Evolutionary conservation across 306 rosid species (phyloP).

Genomic region (Carpinus viminea): DNA sequence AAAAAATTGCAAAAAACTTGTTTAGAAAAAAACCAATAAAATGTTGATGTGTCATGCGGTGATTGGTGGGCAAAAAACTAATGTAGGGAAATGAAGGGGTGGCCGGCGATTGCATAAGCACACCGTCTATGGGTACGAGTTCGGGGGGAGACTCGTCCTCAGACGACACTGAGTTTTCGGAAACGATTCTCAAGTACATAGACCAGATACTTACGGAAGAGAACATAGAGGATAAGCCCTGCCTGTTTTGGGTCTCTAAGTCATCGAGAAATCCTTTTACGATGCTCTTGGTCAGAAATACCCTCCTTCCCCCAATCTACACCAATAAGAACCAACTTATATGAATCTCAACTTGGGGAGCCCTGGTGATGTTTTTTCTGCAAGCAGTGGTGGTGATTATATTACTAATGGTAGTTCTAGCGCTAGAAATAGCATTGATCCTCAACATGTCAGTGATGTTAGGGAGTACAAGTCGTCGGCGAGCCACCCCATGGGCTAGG

Average conservation of each 20-base stretch:
- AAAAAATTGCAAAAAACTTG: too few species aligned
- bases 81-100: too few species aligned
- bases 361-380: conserved; percentile 29
- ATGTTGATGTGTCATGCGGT: too few species aligned
- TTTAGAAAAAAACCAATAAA: too few species aligned
- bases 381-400: conserved; percentile 23
- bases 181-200: conserved; percentile 60
- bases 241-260: conserved; percentile 72
- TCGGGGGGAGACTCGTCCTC: conserved; percentile 39
- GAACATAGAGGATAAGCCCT: conserved; percentile 68
- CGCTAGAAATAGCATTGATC: conserved; percentile 28
- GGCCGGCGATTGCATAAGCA: conserved; percentile 17
- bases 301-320: conserved; percentile 42
- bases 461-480: not conserved
- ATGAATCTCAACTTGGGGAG: conserved; percentile 7
- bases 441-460: not conserved
- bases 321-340: not conserved
- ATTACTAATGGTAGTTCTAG: conserved; percentile 36
- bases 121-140: conserved; percentile 26
- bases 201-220: conserved; percentile 78
- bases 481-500: too few species aligned
- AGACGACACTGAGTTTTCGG: conserved; percentile 57
- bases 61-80: too few species aligned
- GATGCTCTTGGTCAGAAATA: conserved; percentile 64
- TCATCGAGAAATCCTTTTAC: conserved; percentile 82